phyloP scores from a whole-genome alignment of 148 eudicot species.

The Camellia granthamiana region DNA sequence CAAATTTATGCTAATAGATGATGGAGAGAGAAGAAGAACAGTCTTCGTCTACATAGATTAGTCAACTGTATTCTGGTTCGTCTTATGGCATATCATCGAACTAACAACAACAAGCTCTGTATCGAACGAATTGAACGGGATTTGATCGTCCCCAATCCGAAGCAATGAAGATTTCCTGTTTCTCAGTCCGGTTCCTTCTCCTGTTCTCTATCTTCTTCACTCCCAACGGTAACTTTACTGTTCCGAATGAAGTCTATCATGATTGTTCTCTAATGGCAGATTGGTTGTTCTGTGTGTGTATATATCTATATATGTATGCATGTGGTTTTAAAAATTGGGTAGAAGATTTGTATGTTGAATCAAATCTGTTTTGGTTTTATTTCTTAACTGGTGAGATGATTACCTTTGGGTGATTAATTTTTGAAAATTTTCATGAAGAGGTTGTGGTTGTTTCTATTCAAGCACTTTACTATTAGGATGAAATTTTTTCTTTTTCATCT shows the following conservation, averaged over 20 bases:
- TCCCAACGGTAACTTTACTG: constrained; percentile 14
- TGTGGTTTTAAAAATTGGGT: not conserved
- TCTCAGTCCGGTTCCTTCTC: not conserved
- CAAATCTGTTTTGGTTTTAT: not conserved
- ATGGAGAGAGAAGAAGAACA: not conserved
- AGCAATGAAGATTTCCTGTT: constrained; percentile 15
- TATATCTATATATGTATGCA: not conserved
- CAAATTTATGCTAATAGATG: not conserved
- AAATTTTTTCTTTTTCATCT: not conserved
- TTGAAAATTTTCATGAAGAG: not conserved
- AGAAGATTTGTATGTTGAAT: not conserved
- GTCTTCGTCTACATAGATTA: not conserved
- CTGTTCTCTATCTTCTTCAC: constrained; percentile 4
- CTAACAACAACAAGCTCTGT: not conserved
- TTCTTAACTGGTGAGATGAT: not conserved
- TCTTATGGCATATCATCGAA: constrained; percentile 14
- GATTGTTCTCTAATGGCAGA: not conserved
- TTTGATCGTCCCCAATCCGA: not conserved
- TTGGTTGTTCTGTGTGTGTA: not conserved
- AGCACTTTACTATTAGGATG: not conserved
- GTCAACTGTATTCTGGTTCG: not conserved
- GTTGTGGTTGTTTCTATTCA: not conserved
- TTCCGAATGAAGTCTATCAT: not conserved
- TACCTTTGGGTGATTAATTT: not conserved
- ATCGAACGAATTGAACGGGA: not conserved